These are phyloP conservation scores for Cercospora citrullina DNA, from an alignment of 2,329 filamentous ascomycete genomes.

Conservation along the genomic window DNA sequence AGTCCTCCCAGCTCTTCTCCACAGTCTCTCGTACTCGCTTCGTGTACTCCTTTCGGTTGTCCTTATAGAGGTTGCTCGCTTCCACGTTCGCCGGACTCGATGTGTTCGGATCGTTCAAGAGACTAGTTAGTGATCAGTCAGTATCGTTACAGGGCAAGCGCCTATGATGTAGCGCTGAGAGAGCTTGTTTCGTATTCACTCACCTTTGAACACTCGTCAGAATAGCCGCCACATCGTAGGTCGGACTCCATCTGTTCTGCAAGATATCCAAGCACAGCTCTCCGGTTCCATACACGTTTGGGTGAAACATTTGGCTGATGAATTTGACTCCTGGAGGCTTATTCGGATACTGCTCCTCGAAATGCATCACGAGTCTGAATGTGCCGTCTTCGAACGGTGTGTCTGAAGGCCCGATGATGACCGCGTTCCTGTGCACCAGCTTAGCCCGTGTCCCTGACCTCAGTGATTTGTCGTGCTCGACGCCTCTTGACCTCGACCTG, in stretches of 20 bases:
- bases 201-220: conserved; percentile 97
- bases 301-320: conserved; percentile 98
- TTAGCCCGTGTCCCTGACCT: conserved; percentile 15
- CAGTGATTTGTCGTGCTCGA: neutral
- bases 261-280: conserved; percentile 96
- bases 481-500: neutral
- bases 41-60: conserved; percentile 93
- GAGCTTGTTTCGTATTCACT: neutral
- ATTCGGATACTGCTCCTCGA: conserved; percentile 98
- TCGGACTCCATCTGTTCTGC: conserved; percentile 97
- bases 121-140: conserved; percentile 52
- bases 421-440: conserved; percentile 73
- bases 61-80: conserved; percentile 96
- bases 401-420: conserved; percentile 95
- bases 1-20: conserved; percentile 98
- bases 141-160: neutral
- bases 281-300: conserved; percentile 95
- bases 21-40: conserved; percentile 95
- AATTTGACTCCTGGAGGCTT: conserved; percentile 98
- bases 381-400: conserved; percentile 98
- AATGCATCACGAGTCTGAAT: conserved; percentile 97
- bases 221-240: conserved; percentile 96
- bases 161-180: neutral
- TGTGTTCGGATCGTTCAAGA: conserved; percentile 98
- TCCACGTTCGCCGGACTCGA: conserved; percentile 97